These are phyloP conservation scores for Lentinula aciculospora DNA, from an alignment of 768 basidiomycete genomes.

Conservation along the genomic window DNA sequence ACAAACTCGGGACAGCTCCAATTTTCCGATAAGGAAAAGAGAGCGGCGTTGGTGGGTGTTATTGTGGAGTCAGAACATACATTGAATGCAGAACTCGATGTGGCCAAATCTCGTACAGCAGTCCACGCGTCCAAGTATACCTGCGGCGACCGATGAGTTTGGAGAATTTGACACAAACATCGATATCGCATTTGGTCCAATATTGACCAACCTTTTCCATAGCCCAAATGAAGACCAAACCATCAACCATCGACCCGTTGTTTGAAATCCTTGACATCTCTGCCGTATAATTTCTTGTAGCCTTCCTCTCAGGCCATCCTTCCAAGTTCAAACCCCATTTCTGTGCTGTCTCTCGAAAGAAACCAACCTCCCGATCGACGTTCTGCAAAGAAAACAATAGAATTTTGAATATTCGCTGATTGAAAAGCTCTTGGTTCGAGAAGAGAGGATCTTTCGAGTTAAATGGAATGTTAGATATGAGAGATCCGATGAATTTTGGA, in stretches of 20 bases:
- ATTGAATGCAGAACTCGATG: constrained; percentile 6
- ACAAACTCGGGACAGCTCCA: constrained; percentile 57
- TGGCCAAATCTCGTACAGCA: constrained; percentile 25
- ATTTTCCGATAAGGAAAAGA: constrained; percentile 49
- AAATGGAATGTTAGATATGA: constrained; percentile 59
- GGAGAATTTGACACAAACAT: not conserved
- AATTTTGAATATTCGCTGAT: constrained; percentile 36
- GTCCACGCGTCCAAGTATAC: constrained; percentile 70
- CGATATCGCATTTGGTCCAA: not conserved
- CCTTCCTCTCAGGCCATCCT: constrained; percentile 48
- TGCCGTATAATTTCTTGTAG: constrained; percentile 65
- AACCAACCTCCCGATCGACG: constrained; percentile 43
- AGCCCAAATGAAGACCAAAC: constrained; percentile 69
- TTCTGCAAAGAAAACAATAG: constrained; percentile 52
- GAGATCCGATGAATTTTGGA: constrained; percentile 62
- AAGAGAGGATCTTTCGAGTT: constrained; percentile 23
- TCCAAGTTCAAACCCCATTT: constrained; percentile 40
- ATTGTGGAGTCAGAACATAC: constrained; percentile 4
- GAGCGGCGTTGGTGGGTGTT: constrained; percentile 18
- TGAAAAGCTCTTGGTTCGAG: constrained; percentile 28
- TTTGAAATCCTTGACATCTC: constrained; percentile 56
- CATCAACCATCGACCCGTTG: constrained; percentile 47
- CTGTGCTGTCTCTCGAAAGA: constrained; percentile 51
- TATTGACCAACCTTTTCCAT: constrained; percentile 58
- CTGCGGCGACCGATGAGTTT: constrained; percentile 23